Conservation (phyloP, 148 eudicot species). For the Tetragonia tetragonoides region DNA sequence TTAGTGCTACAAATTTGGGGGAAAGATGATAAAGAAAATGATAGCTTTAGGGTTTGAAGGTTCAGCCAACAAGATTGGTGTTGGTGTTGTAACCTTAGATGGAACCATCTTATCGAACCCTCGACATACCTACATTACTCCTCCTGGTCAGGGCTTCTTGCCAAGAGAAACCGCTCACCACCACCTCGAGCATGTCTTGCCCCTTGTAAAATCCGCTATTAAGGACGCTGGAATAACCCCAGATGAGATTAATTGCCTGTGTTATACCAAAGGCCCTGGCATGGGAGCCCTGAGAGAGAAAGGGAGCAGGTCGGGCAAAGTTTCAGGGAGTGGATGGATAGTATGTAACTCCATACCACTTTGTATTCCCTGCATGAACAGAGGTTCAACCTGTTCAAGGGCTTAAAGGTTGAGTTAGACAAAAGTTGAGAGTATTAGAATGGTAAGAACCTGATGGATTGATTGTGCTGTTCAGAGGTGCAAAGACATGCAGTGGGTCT, state of each 20-base stretch:
- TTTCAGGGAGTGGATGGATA: too few species aligned
- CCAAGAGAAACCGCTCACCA: slow-evolving; percentile 95
- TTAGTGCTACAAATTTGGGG: neutral
- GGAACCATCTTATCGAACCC: slow-evolving; percentile 87
- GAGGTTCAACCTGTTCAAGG: too few species aligned
- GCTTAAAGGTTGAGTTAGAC: too few species aligned
- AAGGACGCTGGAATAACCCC: slow-evolving; percentile 57
- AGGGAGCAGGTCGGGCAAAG: too few species aligned
- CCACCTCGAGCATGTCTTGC: slow-evolving; percentile 73
- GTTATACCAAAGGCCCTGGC: slow-evolving; percentile 96
- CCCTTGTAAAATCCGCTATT: slow-evolving; percentile 67
- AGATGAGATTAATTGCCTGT: slow-evolving; percentile 68
- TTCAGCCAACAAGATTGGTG: slow-evolving; percentile 90
- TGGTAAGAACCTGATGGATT: too few species aligned
- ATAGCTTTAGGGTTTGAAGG: slow-evolving; percentile 96
- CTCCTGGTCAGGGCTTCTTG: slow-evolving; percentile 91
- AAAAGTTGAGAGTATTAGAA: too few species aligned
- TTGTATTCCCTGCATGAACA: too few species aligned
- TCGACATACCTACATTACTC: slow-evolving; percentile 86
- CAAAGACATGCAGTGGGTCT: too few species aligned
- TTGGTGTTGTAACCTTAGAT: slow-evolving; percentile 81
- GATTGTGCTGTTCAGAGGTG: too few species aligned
- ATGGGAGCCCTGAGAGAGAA: slow-evolving; percentile 67
- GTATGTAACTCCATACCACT: too few species aligned
- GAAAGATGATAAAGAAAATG: slow-evolving; percentile 44